Conservation (phyloP, 306 rosid genomes). For the Lotus japonicus region DNA sequence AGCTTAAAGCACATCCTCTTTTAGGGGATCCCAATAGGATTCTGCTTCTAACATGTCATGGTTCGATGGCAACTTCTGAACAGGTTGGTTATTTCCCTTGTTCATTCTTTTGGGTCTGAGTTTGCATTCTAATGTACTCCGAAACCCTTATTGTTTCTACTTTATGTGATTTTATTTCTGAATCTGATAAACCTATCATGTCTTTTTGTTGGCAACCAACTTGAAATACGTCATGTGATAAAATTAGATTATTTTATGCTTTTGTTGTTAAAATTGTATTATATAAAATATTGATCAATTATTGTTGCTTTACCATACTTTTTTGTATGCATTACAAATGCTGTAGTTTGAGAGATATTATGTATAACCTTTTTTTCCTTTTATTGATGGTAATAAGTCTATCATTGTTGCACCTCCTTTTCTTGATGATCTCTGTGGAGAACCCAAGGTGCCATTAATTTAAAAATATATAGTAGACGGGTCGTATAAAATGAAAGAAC, state of each 20-base stretch:
- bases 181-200: background rate
- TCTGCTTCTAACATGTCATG: slow-evolving; percentile 88
- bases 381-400: background rate
- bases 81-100: slow-evolving; percentile 53
- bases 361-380: background rate
- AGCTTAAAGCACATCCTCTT: slow-evolving; percentile 91
- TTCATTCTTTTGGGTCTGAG: background rate
- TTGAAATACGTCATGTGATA: background rate
- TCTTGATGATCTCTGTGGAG: background rate
- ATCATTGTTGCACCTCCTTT: background rate
- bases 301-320: background rate
- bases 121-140: background rate
- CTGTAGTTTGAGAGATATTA: background rate
- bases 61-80: slow-evolving; percentile 96
- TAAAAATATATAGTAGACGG: background rate
- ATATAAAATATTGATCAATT: background rate
- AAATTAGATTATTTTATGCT: background rate
- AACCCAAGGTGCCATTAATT: background rate
- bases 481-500: background rate
- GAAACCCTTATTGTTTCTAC: background rate
- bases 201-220: background rate
- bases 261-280: background rate
- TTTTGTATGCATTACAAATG: background rate
- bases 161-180: background rate
- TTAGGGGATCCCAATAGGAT: slow-evolving; percentile 95